Evolutionary conservation across 345 rosid species (phyloP).

Genomic region (Pistacia integerrima): DNA sequence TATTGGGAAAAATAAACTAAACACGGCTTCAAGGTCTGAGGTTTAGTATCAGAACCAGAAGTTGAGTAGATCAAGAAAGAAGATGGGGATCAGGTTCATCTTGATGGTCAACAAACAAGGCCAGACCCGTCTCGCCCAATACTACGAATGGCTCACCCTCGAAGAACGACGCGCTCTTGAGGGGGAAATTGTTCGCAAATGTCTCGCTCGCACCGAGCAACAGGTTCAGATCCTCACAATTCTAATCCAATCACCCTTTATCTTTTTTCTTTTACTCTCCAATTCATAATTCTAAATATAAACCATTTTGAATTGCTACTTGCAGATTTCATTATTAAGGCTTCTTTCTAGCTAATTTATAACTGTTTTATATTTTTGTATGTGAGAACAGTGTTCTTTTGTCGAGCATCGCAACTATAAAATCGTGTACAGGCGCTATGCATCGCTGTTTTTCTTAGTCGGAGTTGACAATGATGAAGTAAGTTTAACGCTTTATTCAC

Average conservation of each 20-base stretch:
- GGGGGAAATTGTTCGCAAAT: slow-evolving; percentile 99
- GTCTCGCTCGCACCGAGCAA: slow-evolving; percentile 94
- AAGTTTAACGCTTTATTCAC: slow-evolving; percentile 26
- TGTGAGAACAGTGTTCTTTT: slow-evolving; percentile 75
- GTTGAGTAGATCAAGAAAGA: neutral
- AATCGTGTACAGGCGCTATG: slow-evolving; percentile 91
- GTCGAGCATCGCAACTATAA: slow-evolving; percentile 99
- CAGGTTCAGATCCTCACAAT: slow-evolving; percentile 49
- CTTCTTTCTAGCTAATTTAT: too few relatives aligned
- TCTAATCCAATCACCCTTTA: neutral
- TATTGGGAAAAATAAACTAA: too few relatives aligned
- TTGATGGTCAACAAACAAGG: slow-evolving; percentile 99
- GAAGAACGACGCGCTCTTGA: slow-evolving; percentile 98
- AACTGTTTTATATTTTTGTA: neutral
- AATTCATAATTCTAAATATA: neutral
- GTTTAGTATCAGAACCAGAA: neutral
- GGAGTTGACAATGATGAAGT: slow-evolving; percentile 97
- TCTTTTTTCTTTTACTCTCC: neutral
- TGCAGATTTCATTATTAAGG: too few relatives aligned
- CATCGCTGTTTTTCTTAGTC: slow-evolving; percentile 91
- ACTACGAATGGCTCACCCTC: slow-evolving; percentile 97
- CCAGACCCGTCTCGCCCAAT: slow-evolving; percentile 96
- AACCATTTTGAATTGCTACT: too few relatives aligned
- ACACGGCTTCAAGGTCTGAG: neutral
- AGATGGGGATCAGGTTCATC: slow-evolving; percentile 94